Conservation (phyloP, 1,284 basidiomycete species). For the Paramarasmius palmivorus region DNA sequence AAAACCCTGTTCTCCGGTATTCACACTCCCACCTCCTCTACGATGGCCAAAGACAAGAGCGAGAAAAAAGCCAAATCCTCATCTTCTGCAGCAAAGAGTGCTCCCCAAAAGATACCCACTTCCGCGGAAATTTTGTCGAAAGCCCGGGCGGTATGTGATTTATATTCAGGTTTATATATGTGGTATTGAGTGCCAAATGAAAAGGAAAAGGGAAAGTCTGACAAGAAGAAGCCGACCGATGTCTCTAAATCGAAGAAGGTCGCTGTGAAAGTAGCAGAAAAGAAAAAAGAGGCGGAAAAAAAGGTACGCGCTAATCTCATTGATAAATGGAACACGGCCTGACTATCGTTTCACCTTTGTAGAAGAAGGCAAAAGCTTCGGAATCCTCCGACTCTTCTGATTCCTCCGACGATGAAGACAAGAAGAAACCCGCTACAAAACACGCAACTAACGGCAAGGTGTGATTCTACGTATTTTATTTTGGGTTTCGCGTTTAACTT, state of each 20-base stretch:
- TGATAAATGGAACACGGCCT: too few species aligned
- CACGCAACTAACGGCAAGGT: not conserved
- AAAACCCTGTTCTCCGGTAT: slow-evolving; percentile 10
- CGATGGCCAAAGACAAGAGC: slow-evolving; percentile 53
- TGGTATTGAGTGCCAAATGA: not conserved
- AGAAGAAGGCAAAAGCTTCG: slow-evolving; percentile 6
- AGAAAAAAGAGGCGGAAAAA: not conserved
- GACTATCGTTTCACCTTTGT: not conserved
- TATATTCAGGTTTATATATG: not conserved
- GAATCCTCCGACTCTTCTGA: slow-evolving; percentile 3
- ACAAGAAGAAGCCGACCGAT: slow-evolving; percentile 9
- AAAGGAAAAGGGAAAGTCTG: slow-evolving; percentile 12
- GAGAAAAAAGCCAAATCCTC: slow-evolving; percentile 10
- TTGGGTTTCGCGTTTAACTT: too few species aligned
- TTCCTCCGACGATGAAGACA: not conserved
- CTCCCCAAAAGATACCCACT: not conserved
- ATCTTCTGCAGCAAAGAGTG: not conserved
- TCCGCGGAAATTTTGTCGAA: not conserved
- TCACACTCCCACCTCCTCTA: slow-evolving; percentile 17
- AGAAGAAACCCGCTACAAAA: not conserved
- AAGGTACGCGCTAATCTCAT: not conserved
- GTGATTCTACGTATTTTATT: too few species aligned
- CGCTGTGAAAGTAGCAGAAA: slow-evolving; percentile 1
- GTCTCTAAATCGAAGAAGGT: slow-evolving; percentile 16
- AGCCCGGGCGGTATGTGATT: slow-evolving; percentile 2